Conservation (phyloP, 148 eudicot genomes). For the Simmondsia chinensis region DNA sequence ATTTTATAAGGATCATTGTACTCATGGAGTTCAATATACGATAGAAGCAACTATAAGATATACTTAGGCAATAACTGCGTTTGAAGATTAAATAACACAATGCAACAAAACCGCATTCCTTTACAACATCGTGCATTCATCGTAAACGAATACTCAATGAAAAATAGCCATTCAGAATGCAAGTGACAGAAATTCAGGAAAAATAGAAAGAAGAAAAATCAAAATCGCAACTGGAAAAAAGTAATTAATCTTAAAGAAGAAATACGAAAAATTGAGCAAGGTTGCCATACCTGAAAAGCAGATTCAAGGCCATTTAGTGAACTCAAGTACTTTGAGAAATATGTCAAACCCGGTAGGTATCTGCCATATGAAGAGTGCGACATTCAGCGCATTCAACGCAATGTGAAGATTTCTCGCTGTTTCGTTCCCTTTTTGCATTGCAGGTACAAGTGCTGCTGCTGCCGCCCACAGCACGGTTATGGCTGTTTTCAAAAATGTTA, state of each 20-base stretch:
- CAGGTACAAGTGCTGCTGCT: conserved; percentile 88
- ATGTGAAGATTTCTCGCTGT: conserved; percentile 94
- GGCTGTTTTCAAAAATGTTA: conserved; percentile 28
- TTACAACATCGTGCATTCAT: too few relatives aligned
- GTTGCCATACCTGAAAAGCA: conserved; percentile 13
- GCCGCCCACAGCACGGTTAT: conserved; percentile 96
- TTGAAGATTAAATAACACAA: too few relatives aligned
- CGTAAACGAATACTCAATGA: too few relatives aligned
- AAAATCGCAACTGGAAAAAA: conserved; percentile 3
- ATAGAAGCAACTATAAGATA: too few relatives aligned
- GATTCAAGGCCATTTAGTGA: conserved; percentile 84
- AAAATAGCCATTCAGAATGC: too few relatives aligned
- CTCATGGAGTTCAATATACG: too few relatives aligned
- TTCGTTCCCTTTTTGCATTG: conserved; percentile 97
- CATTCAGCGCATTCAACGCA: conserved; percentile 68
- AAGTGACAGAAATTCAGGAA: too few relatives aligned
- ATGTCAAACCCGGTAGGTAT: conserved; percentile 92
- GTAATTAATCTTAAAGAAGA: not conserved
- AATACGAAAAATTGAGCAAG: conserved; percentile 1
- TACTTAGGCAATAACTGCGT: too few relatives aligned
- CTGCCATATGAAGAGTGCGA: conserved; percentile 77
- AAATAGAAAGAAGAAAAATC: not conserved
- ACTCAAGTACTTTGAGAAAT: conserved; percentile 74
- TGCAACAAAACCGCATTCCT: too few relatives aligned
- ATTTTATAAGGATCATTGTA: too few relatives aligned